Base-by-base conservation (phyloP, 352 stramenopile species). In the Plasmopara halstedii region DNA sequence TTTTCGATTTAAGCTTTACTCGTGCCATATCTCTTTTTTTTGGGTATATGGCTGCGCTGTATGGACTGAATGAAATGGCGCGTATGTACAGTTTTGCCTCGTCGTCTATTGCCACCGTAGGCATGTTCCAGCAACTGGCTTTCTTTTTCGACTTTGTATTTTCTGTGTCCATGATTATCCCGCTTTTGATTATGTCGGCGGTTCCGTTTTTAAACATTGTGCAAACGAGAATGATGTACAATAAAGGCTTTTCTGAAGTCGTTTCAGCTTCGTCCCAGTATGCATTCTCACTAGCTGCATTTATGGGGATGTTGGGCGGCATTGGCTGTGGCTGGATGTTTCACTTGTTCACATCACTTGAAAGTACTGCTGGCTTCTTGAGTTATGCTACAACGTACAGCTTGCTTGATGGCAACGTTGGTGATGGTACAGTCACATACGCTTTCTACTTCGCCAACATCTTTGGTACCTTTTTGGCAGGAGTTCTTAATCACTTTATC, bases 191-290 rank as follows among this genome's bases (percentile, higher is more conserved):
- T 21, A 75, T 93, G 62, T 90, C 78, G 46, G 72, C 65, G 22
- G 85, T 93, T 26, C 81, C 81, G 45, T 93, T 93, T 57, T 42
- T 93, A 32, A 90, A 90, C 53, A 84, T 89, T 13, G 84, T 93
- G 25, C 81, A 93, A 59, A 90, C 81, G 41, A 79, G 81, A 50
- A 93, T 93, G 81, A 93, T 93, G 81, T 93, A 90, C 74, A 93
- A 93, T 59, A 83, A 93, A 67, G 78, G 78, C 27, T 93, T 93
- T 46, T 89, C 78, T 2, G 72, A 90, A 40, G 81, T 88, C 14
- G 67, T 93, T 15, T 93, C 81, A 32, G 81, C 79, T 4, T 90
- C 81, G 29, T 89, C 79, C 21, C 81, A 93, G 63, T 89, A 93
- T 49, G 81, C 81, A 17, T 87, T 93, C 48, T 89, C 76, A 14